phyloP scores from a whole-genome alignment of 1,284 basidiomycete species.

The Trichosporon sp. region DNA sequence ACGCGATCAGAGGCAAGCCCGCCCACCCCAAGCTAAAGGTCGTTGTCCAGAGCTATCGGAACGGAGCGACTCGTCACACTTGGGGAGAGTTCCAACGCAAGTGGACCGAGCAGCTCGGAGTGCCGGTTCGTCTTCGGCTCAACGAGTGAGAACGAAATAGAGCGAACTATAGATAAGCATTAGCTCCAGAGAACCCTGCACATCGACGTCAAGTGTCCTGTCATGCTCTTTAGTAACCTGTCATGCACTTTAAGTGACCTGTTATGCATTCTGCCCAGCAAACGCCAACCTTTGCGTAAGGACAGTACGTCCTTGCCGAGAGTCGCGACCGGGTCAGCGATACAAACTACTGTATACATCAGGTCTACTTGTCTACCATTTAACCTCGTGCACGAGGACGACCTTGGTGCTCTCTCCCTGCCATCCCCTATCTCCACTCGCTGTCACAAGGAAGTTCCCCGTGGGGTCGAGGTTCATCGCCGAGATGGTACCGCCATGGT shows the following conservation, averaged over 20 bases:
- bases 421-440: conserved; percentile 93
- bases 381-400: conserved; percentile 85
- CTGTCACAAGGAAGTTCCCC: conserved; percentile 77
- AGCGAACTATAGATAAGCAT: too few species aligned
- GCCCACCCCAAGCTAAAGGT: background rate
- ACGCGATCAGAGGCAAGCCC: background rate
- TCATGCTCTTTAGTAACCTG: background rate
- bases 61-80: background rate
- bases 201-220: too few species aligned
- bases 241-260: too few species aligned
- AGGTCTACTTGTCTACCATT: conserved; percentile 37
- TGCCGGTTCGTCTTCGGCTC: background rate
- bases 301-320: too few species aligned
- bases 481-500: conserved; percentile 88
- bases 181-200: too few species aligned
- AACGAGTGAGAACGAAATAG: too few species aligned
- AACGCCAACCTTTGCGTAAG: too few species aligned
- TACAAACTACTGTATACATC: background rate
- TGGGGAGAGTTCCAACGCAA: background rate
- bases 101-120: background rate
- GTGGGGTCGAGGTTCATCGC: conserved; percentile 83
- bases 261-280: too few species aligned
- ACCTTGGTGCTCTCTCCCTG: conserved; percentile 78
- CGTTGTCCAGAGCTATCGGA: background rate
- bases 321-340: background rate